Evolutionary conservation across 495 filamentous ascomycete species (phyloP), one percentile per base, ranked within the genome.

Genomic region (Penicillium chermesinum): DNA sequence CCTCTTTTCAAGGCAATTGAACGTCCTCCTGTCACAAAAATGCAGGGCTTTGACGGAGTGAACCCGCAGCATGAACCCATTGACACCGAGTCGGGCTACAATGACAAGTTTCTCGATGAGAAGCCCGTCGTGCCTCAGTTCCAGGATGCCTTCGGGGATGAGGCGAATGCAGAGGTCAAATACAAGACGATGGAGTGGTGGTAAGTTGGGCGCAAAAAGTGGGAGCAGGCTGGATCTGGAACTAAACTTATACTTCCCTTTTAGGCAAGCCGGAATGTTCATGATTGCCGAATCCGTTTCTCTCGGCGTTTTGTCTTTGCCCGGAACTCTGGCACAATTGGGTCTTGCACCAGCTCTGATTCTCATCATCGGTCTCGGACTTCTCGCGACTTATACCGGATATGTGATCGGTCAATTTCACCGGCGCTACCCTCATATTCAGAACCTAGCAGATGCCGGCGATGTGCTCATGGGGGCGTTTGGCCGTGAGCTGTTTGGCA

Each of bases 251-350:
- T n/a, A 0, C 6, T 2, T 15, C 9, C 14, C 1, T 21, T 41
- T n/a, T 36, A 61, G 58, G 59, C 61, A 64, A 61, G 46, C 53
- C n/a, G 61, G 61, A 57, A 63, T 63, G 53, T 52, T 84, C 40
- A 75, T 85, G 58, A 81, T 85, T 57, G 82, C 82, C 35, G 81
- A 83, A 53, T 79, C 80, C 21, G 80, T 85, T 42, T 79, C 80
- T 9, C 71, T 84, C 2, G 82, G 82, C 25, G 77, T 75, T 52
- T 64, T 86, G 20, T 77, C 76, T 37, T 66, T 84, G n/a, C 82
- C 82, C 1, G 57, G 61, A 3, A 76, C 75, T 14, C 77, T 85
- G 30, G 79, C 82, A 9, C 64, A 72, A 2, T 58, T 86, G 4
- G 82, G 82, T 16, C 75, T 86, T 63, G 73, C 83, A 6, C 62